Evolutionary conservation across 805 yeast genomes (phyloP).

Genomic region (Priceomyces castillae): DNA sequence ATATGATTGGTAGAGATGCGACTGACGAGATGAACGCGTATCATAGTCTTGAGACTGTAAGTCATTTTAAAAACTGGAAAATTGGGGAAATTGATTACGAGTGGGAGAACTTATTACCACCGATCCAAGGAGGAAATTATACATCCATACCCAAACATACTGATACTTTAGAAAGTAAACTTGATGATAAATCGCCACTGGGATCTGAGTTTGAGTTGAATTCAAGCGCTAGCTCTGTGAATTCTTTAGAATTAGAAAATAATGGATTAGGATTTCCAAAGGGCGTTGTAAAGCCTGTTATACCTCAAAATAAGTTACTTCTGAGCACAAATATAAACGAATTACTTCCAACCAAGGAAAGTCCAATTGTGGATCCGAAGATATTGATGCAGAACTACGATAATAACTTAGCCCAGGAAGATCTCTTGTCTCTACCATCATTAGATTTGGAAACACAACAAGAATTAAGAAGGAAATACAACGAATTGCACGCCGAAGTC

Average conservation of each 20-base stretch:
- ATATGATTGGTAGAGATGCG: slow-evolving; percentile 86
- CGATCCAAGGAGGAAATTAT: slow-evolving; percentile 75
- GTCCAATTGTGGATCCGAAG: slow-evolving; percentile 54
- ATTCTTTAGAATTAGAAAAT: slow-evolving; percentile 1
- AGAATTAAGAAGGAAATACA: slow-evolving; percentile 53
- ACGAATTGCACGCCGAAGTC: slow-evolving; percentile 54
- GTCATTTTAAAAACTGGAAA: slow-evolving; percentile 51
- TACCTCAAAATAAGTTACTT: slow-evolving; percentile 48
- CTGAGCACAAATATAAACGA: slow-evolving; percentile 32
- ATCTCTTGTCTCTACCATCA: slow-evolving; percentile 56
- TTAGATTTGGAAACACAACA: slow-evolving; percentile 69
- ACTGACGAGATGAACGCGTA: slow-evolving; percentile 88
- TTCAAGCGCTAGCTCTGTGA: slow-evolving; percentile 12
- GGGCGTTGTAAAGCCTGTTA: slow-evolving; percentile 46
- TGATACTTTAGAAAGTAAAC: slow-evolving; percentile 10
- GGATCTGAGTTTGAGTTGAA: slow-evolving; percentile 9
- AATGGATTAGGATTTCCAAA: slow-evolving; percentile 37
- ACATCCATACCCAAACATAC: slow-evolving; percentile 1
- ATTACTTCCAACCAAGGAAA: slow-evolving; percentile 30
- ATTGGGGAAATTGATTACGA: slow-evolving; percentile 61
- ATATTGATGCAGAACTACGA: slow-evolving; percentile 56
- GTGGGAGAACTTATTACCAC: slow-evolving; percentile 81
- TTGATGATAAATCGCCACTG: slow-evolving; percentile 10
- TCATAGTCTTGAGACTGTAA: slow-evolving; percentile 60
- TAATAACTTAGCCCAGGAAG: slow-evolving; percentile 51